Evolutionary conservation across 1,284 basidiomycete species (phyloP).

Genomic region (Pseudozyma thailandica): DNA sequence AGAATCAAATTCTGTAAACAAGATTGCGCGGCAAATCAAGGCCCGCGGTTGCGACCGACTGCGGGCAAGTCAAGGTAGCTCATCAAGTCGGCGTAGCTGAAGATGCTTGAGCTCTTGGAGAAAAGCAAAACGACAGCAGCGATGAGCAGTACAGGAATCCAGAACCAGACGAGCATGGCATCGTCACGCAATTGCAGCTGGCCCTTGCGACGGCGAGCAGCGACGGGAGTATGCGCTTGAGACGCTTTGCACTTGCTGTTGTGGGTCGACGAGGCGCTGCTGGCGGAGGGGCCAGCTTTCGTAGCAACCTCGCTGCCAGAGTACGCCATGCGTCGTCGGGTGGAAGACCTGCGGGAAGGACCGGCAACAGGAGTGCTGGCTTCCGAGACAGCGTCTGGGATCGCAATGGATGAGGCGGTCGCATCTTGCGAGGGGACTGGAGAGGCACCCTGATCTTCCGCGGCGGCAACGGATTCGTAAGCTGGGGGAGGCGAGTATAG

Average conservation of each 20-base stretch:
- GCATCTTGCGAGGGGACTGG: background rate
- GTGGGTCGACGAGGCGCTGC: background rate
- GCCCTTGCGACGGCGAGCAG: constrained; percentile 34
- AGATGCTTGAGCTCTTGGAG: constrained; percentile 56
- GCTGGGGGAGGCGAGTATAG: constrained; percentile 54
- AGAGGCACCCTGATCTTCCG: constrained; percentile 3
- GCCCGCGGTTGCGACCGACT: constrained; percentile 26
- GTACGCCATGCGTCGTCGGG: constrained; percentile 18
- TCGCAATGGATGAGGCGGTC: background rate
- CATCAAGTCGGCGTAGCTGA: constrained; percentile 56
- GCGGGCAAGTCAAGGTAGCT: constrained; percentile 55
- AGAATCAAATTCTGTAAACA: too few relatives aligned
- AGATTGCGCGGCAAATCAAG: constrained; percentile 13
- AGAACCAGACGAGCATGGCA: constrained; percentile 90
- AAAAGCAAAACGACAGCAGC: constrained; percentile 68
- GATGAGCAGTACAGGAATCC: constrained; percentile 82
- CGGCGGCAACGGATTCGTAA: constrained; percentile 51
- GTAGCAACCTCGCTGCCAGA: constrained; percentile 53
- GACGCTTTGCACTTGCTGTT: constrained; percentile 19
- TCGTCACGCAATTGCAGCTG: constrained; percentile 73
- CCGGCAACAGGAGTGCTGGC: constrained; percentile 37
- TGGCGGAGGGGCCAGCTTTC: constrained; percentile 1
- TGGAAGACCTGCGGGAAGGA: constrained; percentile 28
- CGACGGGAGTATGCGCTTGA: constrained; percentile 7
- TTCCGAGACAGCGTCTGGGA: constrained; percentile 11